Base-by-base conservation (phyloP, 352 stramenopile species). In the Globisporangium recalcitrans region DNA sequence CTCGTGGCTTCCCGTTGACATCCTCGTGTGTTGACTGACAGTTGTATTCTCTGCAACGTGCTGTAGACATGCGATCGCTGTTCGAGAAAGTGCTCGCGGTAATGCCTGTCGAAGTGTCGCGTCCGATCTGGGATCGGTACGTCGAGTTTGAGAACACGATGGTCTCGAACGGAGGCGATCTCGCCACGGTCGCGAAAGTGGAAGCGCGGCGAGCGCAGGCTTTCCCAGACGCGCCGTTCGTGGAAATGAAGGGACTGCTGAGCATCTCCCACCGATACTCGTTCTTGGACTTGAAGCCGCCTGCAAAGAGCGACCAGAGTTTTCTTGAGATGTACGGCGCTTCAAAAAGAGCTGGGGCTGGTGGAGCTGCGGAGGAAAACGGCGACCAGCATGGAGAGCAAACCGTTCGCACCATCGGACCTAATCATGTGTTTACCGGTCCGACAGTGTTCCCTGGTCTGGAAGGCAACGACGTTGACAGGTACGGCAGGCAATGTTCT, bases 41-140 rank as follows among this genome's bases (percentile, higher is more conserved):
- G 29, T 1, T 27, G 34, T n/a, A n/a, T n/a, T n/a, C n/a, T n/a
- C n/a, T n/a, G n/a, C n/a, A n/a, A n/a, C n/a, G n/a, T 46, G 13
- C n/a, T 32, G 58, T 67, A 95, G 87, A 95, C 62, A 94, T 94
- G 80, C 85, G 87, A 19, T 92, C 85, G 27, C 64, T 94, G 58
- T 96, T 96, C 60, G 87, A 96, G 51, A 94, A 96, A 62, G 85
- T 93, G 46, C 71, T 96, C 26, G 87, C 84, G 0, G 82, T 96
- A 11, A 93, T 96, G 83, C 76, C 85, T 2, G 72, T 84, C 1
- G 85, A 94, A 21, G 74, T 87, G 32, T 90, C 85, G 21, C 85
- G 85, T 46, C 83, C 83, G 29, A 90, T 96, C 34, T 96, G 87
- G 87, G 80, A 94, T 48, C 82, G 83, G 32, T 96, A 94, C 49